These are phyloP conservation scores for Calocybe cyanea DNA, from an alignment of 768 basidiomycete genomes.

Conservation along the genomic window DNA sequence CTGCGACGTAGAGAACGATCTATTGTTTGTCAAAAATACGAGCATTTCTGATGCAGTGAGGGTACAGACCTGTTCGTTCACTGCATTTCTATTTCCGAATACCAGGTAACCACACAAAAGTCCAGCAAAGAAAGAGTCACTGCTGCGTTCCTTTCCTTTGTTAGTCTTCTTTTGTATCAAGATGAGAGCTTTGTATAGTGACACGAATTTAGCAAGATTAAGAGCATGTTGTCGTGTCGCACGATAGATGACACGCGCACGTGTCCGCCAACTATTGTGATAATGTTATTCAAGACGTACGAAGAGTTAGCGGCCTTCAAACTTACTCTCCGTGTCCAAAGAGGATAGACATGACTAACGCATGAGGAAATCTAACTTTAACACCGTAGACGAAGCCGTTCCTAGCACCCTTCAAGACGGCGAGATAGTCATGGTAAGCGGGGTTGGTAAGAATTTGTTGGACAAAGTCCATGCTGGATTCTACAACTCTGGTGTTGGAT, in stretches of 20 bases:
- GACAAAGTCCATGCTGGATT: conserved; percentile 31
- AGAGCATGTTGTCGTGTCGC: conserved; percentile 89
- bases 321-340: conserved; percentile 91
- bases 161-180: conserved; percentile 80
- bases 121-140: conserved; percentile 91
- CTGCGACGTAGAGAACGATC: conserved; percentile 96
- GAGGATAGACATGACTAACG: conserved; percentile 91
- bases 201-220: conserved; percentile 92
- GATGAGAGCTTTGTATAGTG: conserved; percentile 85
- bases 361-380: conserved; percentile 93
- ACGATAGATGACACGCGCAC: conserved; percentile 63
- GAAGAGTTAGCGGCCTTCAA: conserved; percentile 6
- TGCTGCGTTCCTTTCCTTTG: conserved; percentile 73
- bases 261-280: conserved; percentile 61
- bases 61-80: conserved; percentile 82
- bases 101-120: conserved; percentile 87
- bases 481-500: conserved; percentile 4
- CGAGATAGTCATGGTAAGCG: conserved; percentile 83
- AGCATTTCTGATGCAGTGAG: neutral
- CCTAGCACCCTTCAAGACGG: conserved; percentile 90
- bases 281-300: conserved; percentile 11
- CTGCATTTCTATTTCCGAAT: conserved; percentile 81
- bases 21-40: conserved; percentile 26
- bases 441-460: conserved; percentile 61
- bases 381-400: conserved; percentile 90